These are phyloP conservation scores for Sporisorium sorghi DNA, from an alignment of 1,284 basidiomycete genomes.

Conservation along the genomic window DNA sequence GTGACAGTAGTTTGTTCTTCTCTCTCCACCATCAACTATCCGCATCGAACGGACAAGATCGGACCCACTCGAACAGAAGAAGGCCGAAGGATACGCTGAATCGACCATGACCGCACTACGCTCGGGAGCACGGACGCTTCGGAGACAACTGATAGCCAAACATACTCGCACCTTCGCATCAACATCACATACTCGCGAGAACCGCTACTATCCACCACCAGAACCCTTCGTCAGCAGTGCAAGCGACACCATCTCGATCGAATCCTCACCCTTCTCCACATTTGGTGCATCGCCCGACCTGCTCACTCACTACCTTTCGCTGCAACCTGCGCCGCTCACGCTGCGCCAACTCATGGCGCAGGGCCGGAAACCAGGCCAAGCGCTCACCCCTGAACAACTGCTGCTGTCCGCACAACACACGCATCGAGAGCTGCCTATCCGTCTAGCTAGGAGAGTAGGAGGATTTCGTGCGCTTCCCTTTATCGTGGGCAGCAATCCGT, in stretches of 20 bases:
- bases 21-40: neutral
- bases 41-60: too few relatives aligned
- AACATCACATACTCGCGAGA: slow-evolving; percentile 21
- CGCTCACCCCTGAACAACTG: slow-evolving; percentile 57
- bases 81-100: neutral
- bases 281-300: slow-evolving; percentile 65
- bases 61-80: neutral
- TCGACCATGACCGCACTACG: slow-evolving; percentile 16
- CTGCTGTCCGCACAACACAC: slow-evolving; percentile 64
- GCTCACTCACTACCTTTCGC: slow-evolving; percentile 54
- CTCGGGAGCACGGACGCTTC: slow-evolving; percentile 13
- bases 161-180: slow-evolving; percentile 20
- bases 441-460: slow-evolving; percentile 63
- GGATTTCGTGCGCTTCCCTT: slow-evolving; percentile 69
- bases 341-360: slow-evolving; percentile 61
- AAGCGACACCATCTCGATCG: slow-evolving; percentile 24
- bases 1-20: neutral
- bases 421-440: slow-evolving; percentile 65
- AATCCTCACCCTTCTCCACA: slow-evolving; percentile 46
- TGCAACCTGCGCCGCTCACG: slow-evolving; percentile 61
- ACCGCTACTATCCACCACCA: slow-evolving; percentile 50
- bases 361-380: slow-evolving; percentile 56
- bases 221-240: slow-evolving; percentile 36
- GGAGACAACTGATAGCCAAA: neutral
- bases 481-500: slow-evolving; percentile 90